Conservation (phyloP, 139 green algal species). For the Edaphochlamys debaryana region DNA sequence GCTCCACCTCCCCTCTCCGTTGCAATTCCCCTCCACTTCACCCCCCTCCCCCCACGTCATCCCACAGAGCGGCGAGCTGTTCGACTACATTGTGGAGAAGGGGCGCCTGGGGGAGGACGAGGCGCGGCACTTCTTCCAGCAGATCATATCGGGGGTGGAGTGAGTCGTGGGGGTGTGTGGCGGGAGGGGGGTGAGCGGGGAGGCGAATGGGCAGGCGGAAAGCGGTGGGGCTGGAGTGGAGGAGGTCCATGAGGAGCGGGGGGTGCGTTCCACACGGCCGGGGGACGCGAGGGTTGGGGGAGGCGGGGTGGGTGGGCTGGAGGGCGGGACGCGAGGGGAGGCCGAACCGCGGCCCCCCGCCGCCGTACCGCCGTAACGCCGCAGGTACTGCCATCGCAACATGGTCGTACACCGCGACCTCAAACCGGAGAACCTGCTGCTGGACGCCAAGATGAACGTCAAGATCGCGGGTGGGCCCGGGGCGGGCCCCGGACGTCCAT, state of each 20-base stretch:
- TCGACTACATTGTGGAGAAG: conserved; percentile 99
- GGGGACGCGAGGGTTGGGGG: no score
- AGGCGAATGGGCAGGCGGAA: conserved; percentile 56
- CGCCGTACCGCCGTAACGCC: no score
- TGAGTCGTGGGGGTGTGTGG: neutral
- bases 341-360: no score
- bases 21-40: no score
- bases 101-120: conserved; percentile 96
- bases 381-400: conserved; percentile 61
- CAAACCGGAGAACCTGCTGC: conserved; percentile 98
- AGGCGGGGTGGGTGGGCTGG: no score
- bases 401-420: conserved; percentile 80
- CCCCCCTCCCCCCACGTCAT: no score
- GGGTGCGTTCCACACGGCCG: no score
- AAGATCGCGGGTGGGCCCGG: no score
- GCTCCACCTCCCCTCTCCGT: neutral
- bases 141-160: conserved; percentile 97
- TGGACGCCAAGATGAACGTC: conserved; percentile 82
- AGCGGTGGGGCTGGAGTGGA: no score
- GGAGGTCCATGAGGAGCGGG: no score
- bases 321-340: no score
- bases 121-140: conserved; percentile 98
- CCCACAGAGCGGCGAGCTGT: conserved; percentile 93
- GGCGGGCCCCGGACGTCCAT: neutral
- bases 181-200: no score